These are phyloP conservation scores for Pisolithus marmoratus DNA, from an alignment of 768 basidiomycete genomes.

Conservation along the genomic window DNA sequence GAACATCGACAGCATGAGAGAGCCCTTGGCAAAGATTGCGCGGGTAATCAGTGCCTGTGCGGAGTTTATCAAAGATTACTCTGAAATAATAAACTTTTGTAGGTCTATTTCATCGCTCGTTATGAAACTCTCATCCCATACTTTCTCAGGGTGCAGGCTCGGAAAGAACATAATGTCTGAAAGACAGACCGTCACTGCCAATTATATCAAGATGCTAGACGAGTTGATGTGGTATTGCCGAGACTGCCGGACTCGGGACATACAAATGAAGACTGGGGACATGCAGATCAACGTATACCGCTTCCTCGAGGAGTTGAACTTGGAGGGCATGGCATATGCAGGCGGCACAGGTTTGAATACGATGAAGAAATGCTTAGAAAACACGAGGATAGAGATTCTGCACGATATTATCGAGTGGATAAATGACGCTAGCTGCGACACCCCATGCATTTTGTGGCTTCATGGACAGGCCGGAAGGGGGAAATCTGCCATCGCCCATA, in stretches of 20 bases:
- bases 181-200: neutral
- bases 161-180: neutral
- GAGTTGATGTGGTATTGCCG: neutral
- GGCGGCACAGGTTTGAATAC: neutral
- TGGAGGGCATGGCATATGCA: neutral
- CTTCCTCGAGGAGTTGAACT: neutral
- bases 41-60: neutral
- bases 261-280: too few species aligned
- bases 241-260: neutral
- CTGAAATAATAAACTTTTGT: neutral
- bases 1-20: neutral
- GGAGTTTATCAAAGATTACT: neutral
- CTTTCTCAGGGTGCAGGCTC: neutral
- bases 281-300: neutral
- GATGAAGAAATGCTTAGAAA: neutral
- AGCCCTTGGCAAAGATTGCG: neutral
- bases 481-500: slow-evolving; percentile 2
- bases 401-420: neutral
- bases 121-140: neutral
- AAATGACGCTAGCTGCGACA: neutral
- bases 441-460: neutral
- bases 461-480: neutral
- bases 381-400: neutral
- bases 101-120: neutral
- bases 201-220: neutral